These are phyloP conservation scores for Brassica juncea DNA, from an alignment of 345 rosid genomes.

Conservation along the genomic window DNA sequence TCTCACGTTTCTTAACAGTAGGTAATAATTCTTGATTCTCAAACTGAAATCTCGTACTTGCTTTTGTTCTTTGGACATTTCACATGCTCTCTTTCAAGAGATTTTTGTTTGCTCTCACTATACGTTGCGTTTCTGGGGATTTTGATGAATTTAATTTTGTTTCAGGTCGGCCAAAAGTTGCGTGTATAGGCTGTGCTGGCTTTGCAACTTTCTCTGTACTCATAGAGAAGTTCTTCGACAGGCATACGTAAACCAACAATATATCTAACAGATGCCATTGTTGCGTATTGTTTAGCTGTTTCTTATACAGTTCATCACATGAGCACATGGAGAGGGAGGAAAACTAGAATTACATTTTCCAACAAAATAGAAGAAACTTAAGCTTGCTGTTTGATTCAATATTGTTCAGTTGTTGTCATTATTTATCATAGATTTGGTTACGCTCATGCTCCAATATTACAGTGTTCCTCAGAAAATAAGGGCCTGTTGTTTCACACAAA, in stretches of 20 bases:
- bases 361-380: slow-evolving; percentile 16
- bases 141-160: slow-evolving; percentile 7
- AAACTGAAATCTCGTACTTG: too few relatives aligned
- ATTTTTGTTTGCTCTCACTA: neutral
- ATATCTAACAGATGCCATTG: neutral
- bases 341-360: slow-evolving; percentile 15
- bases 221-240: slow-evolving; percentile 89
- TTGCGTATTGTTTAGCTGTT: slow-evolving; percentile 17
- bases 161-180: slow-evolving; percentile 87
- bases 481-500: neutral
- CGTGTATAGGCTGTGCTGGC: slow-evolving; percentile 88
- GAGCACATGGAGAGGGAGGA: slow-evolving; percentile 9
- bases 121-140: neutral
- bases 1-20: too few relatives aligned
- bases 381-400: slow-evolving; percentile 22
- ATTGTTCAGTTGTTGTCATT: slow-evolving; percentile 23
- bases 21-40: too few relatives aligned
- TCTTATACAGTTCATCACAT: slow-evolving; percentile 20
- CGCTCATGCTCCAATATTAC: neutral
- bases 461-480: neutral
- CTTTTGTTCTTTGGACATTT: too few relatives aligned
- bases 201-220: slow-evolving; percentile 89
- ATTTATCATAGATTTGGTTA: slow-evolving; percentile 14
- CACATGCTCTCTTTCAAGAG: too few relatives aligned
- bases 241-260: slow-evolving; percentile 51